Conservation (phyloP, 345 rosid species). For the Isatis tinctoria region DNA sequence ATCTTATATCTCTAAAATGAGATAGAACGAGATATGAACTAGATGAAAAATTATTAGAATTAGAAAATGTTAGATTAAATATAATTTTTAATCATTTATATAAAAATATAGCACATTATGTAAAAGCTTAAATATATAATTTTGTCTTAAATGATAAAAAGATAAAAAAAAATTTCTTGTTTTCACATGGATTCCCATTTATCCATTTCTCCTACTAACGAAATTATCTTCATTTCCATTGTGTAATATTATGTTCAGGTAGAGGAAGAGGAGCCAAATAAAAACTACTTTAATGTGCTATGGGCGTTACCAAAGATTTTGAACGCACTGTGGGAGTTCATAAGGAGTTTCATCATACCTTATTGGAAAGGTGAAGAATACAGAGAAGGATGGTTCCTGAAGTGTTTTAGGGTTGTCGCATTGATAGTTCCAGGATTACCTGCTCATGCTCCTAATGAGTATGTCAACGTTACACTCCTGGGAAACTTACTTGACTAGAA, state of each 20-base stretch:
- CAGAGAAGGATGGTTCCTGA: conserved; percentile 51
- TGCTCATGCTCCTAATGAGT: conserved; percentile 59
- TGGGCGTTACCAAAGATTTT: conserved; percentile 44
- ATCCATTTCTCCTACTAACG: background rate
- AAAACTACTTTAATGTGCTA: conserved; percentile 50
- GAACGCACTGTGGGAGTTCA: conserved; percentile 61
- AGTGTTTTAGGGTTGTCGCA: conserved; percentile 38
- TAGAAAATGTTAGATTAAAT: background rate
- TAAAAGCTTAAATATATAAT: background rate
- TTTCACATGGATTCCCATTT: background rate
- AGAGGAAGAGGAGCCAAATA: conserved; percentile 57
- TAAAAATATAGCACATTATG: background rate
- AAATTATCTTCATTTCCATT: background rate
- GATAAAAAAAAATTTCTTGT: too few species aligned
- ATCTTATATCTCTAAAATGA: background rate
- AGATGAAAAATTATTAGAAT: background rate
- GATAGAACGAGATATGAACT: too few species aligned
- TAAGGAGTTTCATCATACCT: conserved; percentile 49
- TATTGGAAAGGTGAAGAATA: conserved; percentile 39
- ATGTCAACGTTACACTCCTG: conserved; percentile 45
- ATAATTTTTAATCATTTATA: background rate
- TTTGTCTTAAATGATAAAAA: background rate
- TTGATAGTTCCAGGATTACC: conserved; percentile 53
- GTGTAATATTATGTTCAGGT: conserved; percentile 34
- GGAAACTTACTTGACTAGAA: conserved; percentile 30